Percentiles rank a stretch among this genome's conserved stretches.
Evolutionary conservation across 2,329 filamentous ascomycete genomes (phyloP).

Genomic region (Trichoderma sp.): DNA sequence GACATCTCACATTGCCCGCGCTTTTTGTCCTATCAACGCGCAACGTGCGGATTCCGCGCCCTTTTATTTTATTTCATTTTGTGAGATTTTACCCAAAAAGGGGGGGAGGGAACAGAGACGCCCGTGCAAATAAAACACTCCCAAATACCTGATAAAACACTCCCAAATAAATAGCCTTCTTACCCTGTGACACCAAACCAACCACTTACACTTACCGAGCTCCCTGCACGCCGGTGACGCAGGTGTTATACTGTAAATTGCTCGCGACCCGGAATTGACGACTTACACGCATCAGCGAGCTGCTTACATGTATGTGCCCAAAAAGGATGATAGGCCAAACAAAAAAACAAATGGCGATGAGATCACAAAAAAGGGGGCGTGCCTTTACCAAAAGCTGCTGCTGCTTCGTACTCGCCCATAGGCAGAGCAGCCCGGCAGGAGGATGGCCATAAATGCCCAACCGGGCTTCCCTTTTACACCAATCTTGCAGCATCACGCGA

Average conservation of each 20-base stretch:
- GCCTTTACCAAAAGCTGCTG: neutral
- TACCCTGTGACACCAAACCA: neutral
- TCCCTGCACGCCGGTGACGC: neutral
- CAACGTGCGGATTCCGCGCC: neutral
- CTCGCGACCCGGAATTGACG: neutral
- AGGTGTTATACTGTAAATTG: neutral
- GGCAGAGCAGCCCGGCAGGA: neutral
- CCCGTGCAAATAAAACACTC: neutral
- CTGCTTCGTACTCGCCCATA: neutral
- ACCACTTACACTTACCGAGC: slow-evolving; percentile 1
- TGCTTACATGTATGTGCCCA: neutral
- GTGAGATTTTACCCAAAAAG: neutral
- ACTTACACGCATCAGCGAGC: neutral
- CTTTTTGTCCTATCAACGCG: neutral
- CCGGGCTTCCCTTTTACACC: slow-evolving; percentile 1
- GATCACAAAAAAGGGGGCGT: neutral
- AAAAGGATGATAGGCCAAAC: neutral
- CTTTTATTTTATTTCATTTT: neutral
- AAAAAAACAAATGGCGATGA: neutral
- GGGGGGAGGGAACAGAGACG: neutral
- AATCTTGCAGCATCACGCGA: slow-evolving; percentile 17
- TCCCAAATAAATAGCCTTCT: neutral
- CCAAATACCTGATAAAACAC: neutral
- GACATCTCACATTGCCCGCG: neutral
- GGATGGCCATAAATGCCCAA: slow-evolving; percentile 1